Conservation (phyloP, 257 asterid genomes). For the Cinchona pubescens region DNA sequence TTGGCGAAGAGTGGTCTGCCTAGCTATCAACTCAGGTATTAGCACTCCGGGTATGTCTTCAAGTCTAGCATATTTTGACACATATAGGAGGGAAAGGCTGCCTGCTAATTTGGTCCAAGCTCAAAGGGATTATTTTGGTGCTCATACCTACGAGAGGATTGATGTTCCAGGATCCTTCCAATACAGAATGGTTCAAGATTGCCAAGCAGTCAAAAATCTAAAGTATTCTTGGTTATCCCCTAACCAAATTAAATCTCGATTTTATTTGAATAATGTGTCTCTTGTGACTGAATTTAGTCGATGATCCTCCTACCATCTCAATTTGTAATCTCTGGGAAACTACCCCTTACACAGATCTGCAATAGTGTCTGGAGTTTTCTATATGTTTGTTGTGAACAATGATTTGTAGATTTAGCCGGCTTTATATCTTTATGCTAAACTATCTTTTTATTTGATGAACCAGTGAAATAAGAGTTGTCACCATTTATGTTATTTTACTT, state of each 20-base stretch:
- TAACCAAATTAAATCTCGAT: not conserved
- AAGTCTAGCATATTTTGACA: conserved; percentile 88
- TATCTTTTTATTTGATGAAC: not conserved
- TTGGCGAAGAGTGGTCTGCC: conserved; percentile 88
- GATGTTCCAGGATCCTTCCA: conserved; percentile 78
- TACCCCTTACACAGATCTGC: conserved; percentile 9
- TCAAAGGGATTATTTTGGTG: conserved; percentile 95
- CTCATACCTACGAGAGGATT: conserved; percentile 85
- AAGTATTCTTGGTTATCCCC: conserved; percentile 16
- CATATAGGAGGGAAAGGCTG: conserved; percentile 75
- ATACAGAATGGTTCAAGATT: conserved; percentile 91
- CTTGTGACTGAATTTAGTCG: conserved; percentile 8
- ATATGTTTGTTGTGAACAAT: conserved; percentile 10
- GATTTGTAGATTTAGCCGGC: not conserved
- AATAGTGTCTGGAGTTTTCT: conserved; percentile 4
- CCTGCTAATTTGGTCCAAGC: conserved; percentile 97
- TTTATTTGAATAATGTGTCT: conserved; percentile 20
- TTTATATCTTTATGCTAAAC: conserved; percentile 8
- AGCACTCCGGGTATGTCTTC: conserved; percentile 97
- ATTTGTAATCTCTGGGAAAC: conserved; percentile 13
- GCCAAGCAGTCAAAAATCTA: conserved; percentile 56
- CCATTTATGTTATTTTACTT: not conserved
- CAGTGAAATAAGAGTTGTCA: not conserved
- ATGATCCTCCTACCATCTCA: conserved; percentile 11
- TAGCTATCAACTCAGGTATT: conserved; percentile 77